Evolutionary conservation across 441 rosid species (phyloP).

Genomic region (Lagerstroemia fauriei): DNA sequence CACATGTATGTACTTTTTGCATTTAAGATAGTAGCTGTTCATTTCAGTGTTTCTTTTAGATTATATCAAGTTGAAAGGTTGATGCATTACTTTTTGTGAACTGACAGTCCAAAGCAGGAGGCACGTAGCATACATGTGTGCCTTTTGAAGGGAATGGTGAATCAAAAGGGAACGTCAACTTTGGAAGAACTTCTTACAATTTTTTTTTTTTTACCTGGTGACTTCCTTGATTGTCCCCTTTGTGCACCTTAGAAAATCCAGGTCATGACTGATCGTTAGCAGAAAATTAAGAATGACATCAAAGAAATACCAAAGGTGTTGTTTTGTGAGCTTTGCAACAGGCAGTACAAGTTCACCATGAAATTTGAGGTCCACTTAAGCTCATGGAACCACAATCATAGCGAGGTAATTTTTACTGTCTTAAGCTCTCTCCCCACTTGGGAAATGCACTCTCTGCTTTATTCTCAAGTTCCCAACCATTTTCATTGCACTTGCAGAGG

Average conservation of each 20-base stretch:
- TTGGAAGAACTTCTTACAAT: conserved; percentile 82
- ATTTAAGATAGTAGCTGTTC: background rate
- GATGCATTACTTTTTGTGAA: conserved; percentile 37
- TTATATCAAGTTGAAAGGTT: conserved; percentile 17
- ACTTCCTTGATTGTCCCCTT: conserved; percentile 90
- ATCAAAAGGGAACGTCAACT: conserved; percentile 65
- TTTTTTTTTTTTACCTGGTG: conserved; percentile 99
- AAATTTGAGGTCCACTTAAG: conserved; percentile 93
- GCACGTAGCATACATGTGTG: conserved; percentile 61
- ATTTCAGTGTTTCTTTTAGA: background rate
- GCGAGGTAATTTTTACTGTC: no score
- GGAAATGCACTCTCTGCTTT: background rate
- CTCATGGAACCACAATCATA: conserved; percentile 93
- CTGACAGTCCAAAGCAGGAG: conserved; percentile 60
- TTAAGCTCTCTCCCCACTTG: conserved; percentile 1
- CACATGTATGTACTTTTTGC: background rate
- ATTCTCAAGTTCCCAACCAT: conserved; percentile 7
- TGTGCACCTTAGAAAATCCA: conserved; percentile 98
- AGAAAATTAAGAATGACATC: conserved; percentile 89
- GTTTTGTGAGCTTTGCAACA: conserved; percentile 89
- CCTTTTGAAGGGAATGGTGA: conserved; percentile 70
- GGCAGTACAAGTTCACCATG: conserved; percentile 89
- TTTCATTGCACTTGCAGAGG: conserved; percentile 50
- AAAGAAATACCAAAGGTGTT: conserved; percentile 86
- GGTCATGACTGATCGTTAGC: conserved; percentile 67